Conservation (phyloP, 306 rosid species). For the Cicer arietinum region DNA sequence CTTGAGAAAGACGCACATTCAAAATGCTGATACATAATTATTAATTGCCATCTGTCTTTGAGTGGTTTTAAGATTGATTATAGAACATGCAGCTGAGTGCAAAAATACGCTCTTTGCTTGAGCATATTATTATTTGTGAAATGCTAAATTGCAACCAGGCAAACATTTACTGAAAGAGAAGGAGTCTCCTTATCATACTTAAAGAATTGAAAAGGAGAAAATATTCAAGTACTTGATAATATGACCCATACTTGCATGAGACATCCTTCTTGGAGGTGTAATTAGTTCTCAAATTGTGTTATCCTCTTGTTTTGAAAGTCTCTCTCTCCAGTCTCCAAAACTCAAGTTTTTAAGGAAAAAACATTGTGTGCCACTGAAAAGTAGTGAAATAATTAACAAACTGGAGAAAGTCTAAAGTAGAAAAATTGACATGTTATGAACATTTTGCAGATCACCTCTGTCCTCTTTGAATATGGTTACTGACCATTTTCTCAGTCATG, state of each 20-base stretch:
- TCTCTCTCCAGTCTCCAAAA: neutral
- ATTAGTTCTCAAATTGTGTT: neutral
- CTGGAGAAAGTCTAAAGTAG: constrained; percentile 7
- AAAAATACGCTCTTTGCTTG: constrained; percentile 26
- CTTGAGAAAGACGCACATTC: constrained; percentile 37
- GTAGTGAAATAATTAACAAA: constrained; percentile 31
- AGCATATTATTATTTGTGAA: neutral
- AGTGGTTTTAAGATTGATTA: constrained; percentile 29
- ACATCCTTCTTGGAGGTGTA: constrained; percentile 43
- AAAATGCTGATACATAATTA: constrained; percentile 20
- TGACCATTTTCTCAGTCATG: constrained; percentile 18
- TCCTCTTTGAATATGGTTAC: constrained; percentile 18
- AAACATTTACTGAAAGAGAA: neutral
- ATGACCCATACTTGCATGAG: constrained; percentile 11
- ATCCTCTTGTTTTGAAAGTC: constrained; percentile 27
- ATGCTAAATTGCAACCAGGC: constrained; percentile 11
- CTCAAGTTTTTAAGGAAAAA: constrained; percentile 13
- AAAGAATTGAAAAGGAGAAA: constrained; percentile 12
- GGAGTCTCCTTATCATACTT: constrained; percentile 15
- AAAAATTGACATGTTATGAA: constrained; percentile 17
- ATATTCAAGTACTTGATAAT: constrained; percentile 15
- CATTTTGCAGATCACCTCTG: constrained; percentile 13
- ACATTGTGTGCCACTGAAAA: constrained; percentile 1
- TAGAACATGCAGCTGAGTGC: constrained; percentile 26
- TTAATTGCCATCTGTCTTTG: constrained; percentile 32